Base-by-base conservation (phyloP, 2,329 filamentous ascomycete genomes). In the Alternaria brassicae region DNA sequence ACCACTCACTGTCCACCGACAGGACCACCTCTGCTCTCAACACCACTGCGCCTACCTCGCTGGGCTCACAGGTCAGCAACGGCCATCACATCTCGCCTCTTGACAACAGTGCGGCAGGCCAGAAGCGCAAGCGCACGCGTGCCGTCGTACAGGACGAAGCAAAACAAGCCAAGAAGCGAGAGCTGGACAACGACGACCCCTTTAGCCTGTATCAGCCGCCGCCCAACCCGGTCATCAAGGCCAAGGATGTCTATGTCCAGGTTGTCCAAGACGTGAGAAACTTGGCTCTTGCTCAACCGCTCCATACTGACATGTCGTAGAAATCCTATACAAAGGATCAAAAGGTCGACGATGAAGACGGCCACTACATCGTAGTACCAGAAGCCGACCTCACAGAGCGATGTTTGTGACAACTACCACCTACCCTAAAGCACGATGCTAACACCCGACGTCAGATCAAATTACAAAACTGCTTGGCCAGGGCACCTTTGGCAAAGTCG, bases 401-500 rank as follows among this genome's bases (percentile, higher is more conserved):
- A 86, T 99, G 93, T 97, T 85, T 78, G 92, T 86, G 39, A 51
- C 44, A 34, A 27, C 23, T 27, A 34, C 44, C 30, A 21, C 27
- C 40, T 25, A 36, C 41, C 12, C 36, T 15, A 10, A 6, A 13
- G 25, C 3, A 15, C 28, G 23, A 27, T 58, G 48, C 67, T 75
- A 52, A 74, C 66, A 52, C 52, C 42, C 10, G 36, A 21, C 10
- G 28, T 25, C 67, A 97, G 93, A 98, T 78, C 88, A 91, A 81
- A 94, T 99, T 69, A 84, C 90, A 62, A 93, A 92, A 69, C 85
- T 98, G 27, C 89, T 99, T 12, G 95, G 95, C 21, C 95, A 99
- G 80, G 95, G 95, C 64, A 99, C 95, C 0, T 99, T 99, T 76
- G 95, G 95, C 74, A 99, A 99, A 79, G 95, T 99, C 15, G 95